Evolutionary conservation across 2,329 filamentous ascomycete genomes (phyloP).

Genomic region (Epichloe sylvatica): DNA sequence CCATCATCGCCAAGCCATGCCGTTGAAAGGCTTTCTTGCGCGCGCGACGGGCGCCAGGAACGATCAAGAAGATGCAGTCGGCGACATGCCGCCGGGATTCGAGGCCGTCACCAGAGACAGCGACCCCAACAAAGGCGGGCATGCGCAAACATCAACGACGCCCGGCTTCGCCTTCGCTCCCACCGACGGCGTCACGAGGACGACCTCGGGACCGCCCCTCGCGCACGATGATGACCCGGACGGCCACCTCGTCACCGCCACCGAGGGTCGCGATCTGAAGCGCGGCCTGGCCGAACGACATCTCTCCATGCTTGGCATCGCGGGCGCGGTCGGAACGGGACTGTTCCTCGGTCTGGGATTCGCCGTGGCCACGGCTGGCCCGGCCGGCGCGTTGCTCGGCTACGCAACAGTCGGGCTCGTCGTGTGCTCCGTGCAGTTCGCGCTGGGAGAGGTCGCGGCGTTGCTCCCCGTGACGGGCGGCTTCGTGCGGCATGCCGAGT

Average conservation of each 20-base stretch:
- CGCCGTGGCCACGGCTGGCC: constrained; percentile 37
- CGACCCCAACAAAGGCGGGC: neutral
- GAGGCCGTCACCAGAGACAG: too few species aligned
- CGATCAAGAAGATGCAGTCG: too few species aligned
- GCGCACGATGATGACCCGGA: constrained; percentile 10
- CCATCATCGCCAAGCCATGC: too few species aligned
- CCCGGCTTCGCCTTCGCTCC: neutral
- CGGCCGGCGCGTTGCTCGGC: constrained; percentile 32
- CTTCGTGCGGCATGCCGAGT: constrained; percentile 46
- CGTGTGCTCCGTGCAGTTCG: constrained; percentile 43
- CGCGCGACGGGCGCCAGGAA: too few species aligned
- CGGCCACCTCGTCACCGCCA: constrained; percentile 31
- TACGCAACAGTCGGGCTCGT: constrained; percentile 44
- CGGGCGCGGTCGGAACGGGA: constrained; percentile 46
- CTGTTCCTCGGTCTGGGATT: constrained; percentile 45
- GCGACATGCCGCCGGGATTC: too few species aligned
- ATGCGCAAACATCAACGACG: neutral
- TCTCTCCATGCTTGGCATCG: constrained; percentile 48
- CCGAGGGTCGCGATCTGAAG: constrained; percentile 35
- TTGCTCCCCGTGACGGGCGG: constrained; percentile 48
- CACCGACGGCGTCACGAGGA: neutral
- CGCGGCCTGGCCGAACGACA: constrained; percentile 28
- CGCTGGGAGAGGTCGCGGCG: constrained; percentile 46
- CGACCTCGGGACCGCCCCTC: neutral
- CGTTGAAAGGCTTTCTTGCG: too few species aligned